Conservation (phyloP, 305 asterid genomes). For the Fraxinus greggii region DNA sequence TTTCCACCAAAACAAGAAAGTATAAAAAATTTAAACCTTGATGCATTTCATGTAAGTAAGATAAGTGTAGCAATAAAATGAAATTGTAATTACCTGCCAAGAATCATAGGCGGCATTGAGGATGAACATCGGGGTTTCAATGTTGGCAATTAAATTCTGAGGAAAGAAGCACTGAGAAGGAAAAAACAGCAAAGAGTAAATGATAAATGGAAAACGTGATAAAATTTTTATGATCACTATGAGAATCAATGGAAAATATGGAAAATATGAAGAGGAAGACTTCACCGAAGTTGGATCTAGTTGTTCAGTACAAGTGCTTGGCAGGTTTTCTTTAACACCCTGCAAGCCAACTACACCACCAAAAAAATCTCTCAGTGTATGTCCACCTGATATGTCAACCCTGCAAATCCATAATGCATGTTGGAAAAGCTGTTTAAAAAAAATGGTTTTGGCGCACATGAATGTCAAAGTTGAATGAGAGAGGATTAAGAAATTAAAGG, state of each 20-base stretch:
- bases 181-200: slow-evolving; percentile 6
- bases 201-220: background rate
- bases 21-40: background rate
- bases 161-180: slow-evolving; percentile 91
- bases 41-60: background rate
- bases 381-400: slow-evolving; percentile 76
- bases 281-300: slow-evolving; percentile 76
- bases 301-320: slow-evolving; percentile 54
- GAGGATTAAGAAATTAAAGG: slow-evolving; percentile 6
- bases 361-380: slow-evolving; percentile 55
- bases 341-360: slow-evolving; percentile 71
- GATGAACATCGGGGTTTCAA: slow-evolving; percentile 82
- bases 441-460: background rate
- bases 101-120: slow-evolving; percentile 94
- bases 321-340: slow-evolving; percentile 55
- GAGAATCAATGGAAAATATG: background rate
- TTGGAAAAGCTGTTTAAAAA: background rate
- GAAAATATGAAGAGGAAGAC: slow-evolving; percentile 20
- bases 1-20: background rate
- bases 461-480: background rate
- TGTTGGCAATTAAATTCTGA: slow-evolving; percentile 58
- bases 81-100: slow-evolving; percentile 71
- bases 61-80: background rate
- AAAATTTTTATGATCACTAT: background rate
- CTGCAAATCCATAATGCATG: slow-evolving; percentile 38